These are phyloP conservation scores for Discostella stelligeroides DNA, from an alignment of 108 stramenopile genomes.

Conservation along the genomic window DNA sequence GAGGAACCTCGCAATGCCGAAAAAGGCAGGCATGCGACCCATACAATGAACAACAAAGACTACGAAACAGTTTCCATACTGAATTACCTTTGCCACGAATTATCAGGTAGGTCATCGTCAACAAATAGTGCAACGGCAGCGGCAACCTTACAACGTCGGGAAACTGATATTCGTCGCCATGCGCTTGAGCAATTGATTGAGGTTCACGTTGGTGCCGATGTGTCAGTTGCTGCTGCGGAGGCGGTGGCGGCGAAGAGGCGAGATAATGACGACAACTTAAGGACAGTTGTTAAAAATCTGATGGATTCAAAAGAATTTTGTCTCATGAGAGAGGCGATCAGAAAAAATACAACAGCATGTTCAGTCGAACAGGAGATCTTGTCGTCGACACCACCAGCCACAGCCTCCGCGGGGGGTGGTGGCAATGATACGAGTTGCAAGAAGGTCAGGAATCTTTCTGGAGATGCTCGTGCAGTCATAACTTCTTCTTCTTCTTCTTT, in stretches of 20 bases:
- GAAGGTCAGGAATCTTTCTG: not conserved
- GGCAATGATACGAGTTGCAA: not conserved
- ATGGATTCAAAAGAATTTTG: constrained; percentile 23
- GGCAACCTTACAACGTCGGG: no score
- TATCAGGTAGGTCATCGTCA: no score
- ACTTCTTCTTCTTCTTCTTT: not conserved
- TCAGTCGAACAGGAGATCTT: no score
- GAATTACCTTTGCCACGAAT: no score
- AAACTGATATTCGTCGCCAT: not conserved
- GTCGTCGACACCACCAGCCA: no score
- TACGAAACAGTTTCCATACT: no score
- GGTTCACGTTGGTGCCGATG: constrained; percentile 22
- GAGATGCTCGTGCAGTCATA: constrained; percentile 1
- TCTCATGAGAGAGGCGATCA: constrained; percentile 7
- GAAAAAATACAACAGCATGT: no score
- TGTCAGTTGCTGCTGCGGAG: constrained; percentile 10
- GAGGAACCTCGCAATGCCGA: no score
- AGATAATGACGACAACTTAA: not conserved
- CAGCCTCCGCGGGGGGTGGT: not conserved
- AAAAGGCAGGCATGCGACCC: no score
- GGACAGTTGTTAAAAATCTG: not conserved
- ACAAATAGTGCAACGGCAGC: no score
- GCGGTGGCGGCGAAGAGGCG: not conserved
- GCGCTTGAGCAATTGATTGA: constrained; percentile 39
- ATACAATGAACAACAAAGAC: no score